Evolutionary conservation across 1,139 yeast species (phyloP).

Genomic region (Hyphopichia khmerensis): DNA sequence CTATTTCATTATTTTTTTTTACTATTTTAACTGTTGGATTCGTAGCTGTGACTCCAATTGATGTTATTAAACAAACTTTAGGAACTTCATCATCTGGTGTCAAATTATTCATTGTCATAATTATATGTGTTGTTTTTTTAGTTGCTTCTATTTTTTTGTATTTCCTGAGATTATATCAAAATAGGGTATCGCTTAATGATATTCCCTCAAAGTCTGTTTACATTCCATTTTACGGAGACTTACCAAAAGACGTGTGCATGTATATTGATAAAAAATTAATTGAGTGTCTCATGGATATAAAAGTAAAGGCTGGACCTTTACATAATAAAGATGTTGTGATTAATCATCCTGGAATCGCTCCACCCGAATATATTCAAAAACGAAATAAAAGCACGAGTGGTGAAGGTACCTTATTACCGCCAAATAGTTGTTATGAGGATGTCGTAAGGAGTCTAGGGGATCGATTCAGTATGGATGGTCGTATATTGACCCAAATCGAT

Average conservation of each 20-base stretch:
- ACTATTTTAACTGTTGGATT: slow-evolving; percentile 54
- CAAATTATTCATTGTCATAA: slow-evolving; percentile 73
- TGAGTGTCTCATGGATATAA: slow-evolving; percentile 46
- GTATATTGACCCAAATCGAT: slow-evolving; percentile 34
- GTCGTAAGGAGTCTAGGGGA: slow-evolving; percentile 57
- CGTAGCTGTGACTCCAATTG: slow-evolving; percentile 70
- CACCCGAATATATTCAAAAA: slow-evolving; percentile 39
- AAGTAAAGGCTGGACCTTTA: slow-evolving; percentile 52
- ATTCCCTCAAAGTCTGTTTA: slow-evolving; percentile 68
- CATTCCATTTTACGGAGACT: slow-evolving; percentile 66
- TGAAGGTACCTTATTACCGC: slow-evolving; percentile 47
- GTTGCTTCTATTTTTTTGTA: slow-evolving; percentile 48
- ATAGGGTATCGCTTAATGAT: slow-evolving; percentile 61
- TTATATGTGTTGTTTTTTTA: slow-evolving; percentile 64
- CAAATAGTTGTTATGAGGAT: slow-evolving; percentile 63
- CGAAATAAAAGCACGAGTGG: slow-evolving; percentile 25
- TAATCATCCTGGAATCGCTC: slow-evolving; percentile 65
- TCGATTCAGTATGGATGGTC: slow-evolving; percentile 45
- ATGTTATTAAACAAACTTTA: slow-evolving; percentile 66
- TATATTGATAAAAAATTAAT: slow-evolving; percentile 36
- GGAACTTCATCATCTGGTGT: slow-evolving; percentile 55
- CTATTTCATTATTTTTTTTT: slow-evolving; percentile 53
- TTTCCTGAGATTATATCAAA: slow-evolving; percentile 55
- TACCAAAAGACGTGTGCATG: slow-evolving; percentile 50
- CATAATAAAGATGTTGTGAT: slow-evolving; percentile 34